Evolutionary conservation across 345 rosid species (phyloP), one percentile per base, ranked within the genome.

Genomic region (Syzygium grande): DNA sequence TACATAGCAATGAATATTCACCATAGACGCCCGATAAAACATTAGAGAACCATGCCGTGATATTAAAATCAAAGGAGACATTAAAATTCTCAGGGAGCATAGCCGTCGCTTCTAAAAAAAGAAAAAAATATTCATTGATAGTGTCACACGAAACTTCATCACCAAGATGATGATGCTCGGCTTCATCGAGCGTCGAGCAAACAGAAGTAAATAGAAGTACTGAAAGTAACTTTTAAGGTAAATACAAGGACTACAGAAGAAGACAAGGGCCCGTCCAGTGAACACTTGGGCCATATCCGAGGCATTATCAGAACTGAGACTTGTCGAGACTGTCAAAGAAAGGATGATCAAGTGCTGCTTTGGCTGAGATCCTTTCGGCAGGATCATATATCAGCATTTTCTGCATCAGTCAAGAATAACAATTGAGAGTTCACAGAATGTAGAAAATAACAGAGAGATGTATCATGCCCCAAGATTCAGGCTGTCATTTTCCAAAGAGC

Each of bases 261-360:
- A 73, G 14, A 73, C 19, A 38, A 38, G 83, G 38, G 83, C 25
- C 41, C 49, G 10, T 49, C 30, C 41, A 29, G 19, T 30, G 3
- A 65, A 51, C 79, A 22, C 56, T 68, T 29, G 59, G 84, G n/a
- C 27, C 13, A 7, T 7, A 61, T 59, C 83, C 2, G 11, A 15
- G 78, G 29, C 41, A 29, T 59, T n/a, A 91, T 97, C 91, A 98
- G 92, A 91, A 98, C 87, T 96, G 99, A 87, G 98, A 96, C 92
- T 96, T 95, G 94, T 96, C 99, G 80, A 96, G 97, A 90, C 92
- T 91, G 90, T 95, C 97, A 83, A 97, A 95, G 89, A 93, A 97
- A 43, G 98, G 98, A 91, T 97, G 99, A 52, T 95, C 98, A 84
- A 97, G 91, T 41, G 99, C 99, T 80, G 95, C 93, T 91, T 95